Base-by-base conservation (phyloP, 345 rosid species). In the Camelina neglecta region DNA sequence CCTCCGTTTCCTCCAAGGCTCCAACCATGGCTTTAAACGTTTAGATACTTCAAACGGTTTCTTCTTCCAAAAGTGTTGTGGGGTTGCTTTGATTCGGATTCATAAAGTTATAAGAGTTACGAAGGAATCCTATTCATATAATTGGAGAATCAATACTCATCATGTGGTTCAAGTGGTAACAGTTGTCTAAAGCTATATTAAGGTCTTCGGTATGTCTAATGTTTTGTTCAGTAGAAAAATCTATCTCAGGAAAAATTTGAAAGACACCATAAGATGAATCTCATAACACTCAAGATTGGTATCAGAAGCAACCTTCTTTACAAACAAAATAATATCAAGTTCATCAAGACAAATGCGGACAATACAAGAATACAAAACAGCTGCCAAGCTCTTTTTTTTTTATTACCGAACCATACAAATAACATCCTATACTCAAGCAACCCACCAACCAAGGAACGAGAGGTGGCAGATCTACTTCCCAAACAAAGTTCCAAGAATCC, bases 301-400 rank as follows among this genome's bases (percentile, higher is more conserved):
- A 64, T 65, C 18, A 73, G 77, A 73, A 73, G 77, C 57, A 65
- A 65, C 20, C 76, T 63, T 73, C 71, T 65, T 73, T 55, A 73
- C 58, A 73, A 64, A 64, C 63, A 73, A 63, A 54, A 51, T 50
- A 60, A 23, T 20, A 47, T 23, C 60, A 62, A 26, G 21, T 50
- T 72, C 41, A 36, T 29, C 20, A 45, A 18, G 6, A 24, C 24
- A 50, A 16, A 62, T 61, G 33, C 5, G 1, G 20, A 62, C 55
- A 29, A 73, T 73, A 73, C 57, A 64, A 65, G 64, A 73, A 73
- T 44, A 73, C 65, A 73, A 31, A 50, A 72, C 50, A 50, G 12
- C 13, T 49, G 51, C 38, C 39, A 61, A 64, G 48, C 48, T 44
- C 77, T n/a, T n/a, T n/a, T n/a, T 31, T 21, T 58, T 66, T 47